Percentiles rank a stretch among this genome's conserved stretches.
Conservation (phyloP, 2,329 filamentous ascomycete species). For the Monosporascus sp. region DNA sequence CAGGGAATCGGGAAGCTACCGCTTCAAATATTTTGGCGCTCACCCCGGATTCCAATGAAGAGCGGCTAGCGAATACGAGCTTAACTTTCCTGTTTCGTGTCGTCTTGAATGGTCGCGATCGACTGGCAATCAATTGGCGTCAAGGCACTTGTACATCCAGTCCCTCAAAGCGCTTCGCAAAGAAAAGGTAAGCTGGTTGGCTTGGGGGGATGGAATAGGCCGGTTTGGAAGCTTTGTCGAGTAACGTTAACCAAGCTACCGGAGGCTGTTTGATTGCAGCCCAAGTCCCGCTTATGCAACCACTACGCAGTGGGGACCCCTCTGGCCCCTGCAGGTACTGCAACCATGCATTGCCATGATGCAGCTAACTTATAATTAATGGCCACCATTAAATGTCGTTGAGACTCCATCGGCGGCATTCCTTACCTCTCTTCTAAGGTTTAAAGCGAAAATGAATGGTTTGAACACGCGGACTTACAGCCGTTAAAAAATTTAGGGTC, state of each 20-base stretch:
- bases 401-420: background rate
- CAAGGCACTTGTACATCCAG: background rate
- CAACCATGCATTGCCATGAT: background rate
- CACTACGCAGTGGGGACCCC: background rate
- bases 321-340: background rate
- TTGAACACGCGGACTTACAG: background rate
- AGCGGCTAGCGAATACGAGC: background rate
- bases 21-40: background rate
- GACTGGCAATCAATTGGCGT: background rate
- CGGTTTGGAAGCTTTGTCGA: background rate
- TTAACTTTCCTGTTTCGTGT: background rate
- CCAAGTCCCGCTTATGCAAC: background rate
- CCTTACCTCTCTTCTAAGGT: background rate
- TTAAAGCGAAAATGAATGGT: background rate
- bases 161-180: background rate
- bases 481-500: no score
- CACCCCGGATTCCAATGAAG: background rate
- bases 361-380: background rate
- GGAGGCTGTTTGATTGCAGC: no score
- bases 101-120: background rate
- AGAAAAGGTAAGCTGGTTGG: no score
- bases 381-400: background rate
- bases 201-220: background rate
- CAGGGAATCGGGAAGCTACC: background rate
- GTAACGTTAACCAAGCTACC: background rate